Evolutionary conservation across 805 yeast genomes (phyloP), one percentile per base, ranked within the genome.

Genomic region (Candida berthetii): DNA sequence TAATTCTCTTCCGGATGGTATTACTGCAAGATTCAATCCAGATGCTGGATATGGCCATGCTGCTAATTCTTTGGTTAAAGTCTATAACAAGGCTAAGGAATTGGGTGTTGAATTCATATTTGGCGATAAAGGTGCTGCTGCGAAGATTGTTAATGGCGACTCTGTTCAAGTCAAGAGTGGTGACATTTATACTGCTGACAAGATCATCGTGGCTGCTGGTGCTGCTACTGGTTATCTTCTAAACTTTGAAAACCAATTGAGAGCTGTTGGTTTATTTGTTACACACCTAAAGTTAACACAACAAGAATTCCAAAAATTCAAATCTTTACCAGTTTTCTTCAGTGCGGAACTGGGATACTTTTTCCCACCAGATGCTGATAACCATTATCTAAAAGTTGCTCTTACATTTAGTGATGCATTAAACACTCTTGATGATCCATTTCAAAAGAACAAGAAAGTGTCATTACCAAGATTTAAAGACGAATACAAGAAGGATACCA

Each of bases 281-380:
- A 53, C 62, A 2, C 74, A 69, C 44, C 55, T 71, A 3, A 56
- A 61, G 35, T 46, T 71, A 15, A 57, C 62, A 1, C 55, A 55
- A 7, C 50, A 53, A 29, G 74, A 71, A 43, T 68, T 49, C 43
- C 53, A 52, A 20, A 54, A 51, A 22, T 68, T 57, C 40, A 61
- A 62, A 45, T 45, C 54, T 37, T 58, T 70, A 15, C 77, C 76
- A 1, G 57, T 71, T 9, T 64, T 72, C 20, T 69, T 69, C 52
- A 62, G 68, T 43, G 55, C 71, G 1, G 69, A 65, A 33, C 41
- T 58, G 39, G 76, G 76, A 0, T 72, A 69, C 42, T 69, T 67
- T 51, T 72, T 72, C 55, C 74, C 76, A 4, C 76, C 77, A 11
- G 75, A 71, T 46, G 48, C 54, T 7, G 58, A 57, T 1, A 57